Base-by-base conservation (phyloP, 805 yeast genomes). In the Cyberlindnera meyerae region DNA sequence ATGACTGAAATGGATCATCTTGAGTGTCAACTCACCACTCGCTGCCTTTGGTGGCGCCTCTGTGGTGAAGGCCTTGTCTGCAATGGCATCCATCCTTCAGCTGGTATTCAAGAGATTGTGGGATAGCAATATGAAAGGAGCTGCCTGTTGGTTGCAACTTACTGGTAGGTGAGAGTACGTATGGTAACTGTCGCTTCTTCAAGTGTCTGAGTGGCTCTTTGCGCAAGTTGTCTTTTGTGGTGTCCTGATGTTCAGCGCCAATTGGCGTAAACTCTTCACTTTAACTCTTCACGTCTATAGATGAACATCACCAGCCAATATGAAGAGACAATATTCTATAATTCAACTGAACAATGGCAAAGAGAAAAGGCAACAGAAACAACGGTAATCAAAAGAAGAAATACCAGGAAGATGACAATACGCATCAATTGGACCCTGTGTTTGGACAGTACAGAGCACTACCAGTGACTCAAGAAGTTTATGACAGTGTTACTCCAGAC, bases 61-160 rank as follows among this genome's bases (percentile, higher is more conserved):
- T 3, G 49, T 47, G 11, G 45, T 44, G 57, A 78, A 77, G 8
- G 71, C 70, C 34, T 76, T 62, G 42, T 79, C 86, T 4, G 84
- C 68, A 29, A 79, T 79, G 13, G 78, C 84, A 53, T 79, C 87
- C 87, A 79, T 79, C 30, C n/a, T n/a, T n/a, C n/a, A n/a, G n/a
- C n/a, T n/a, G n/a, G n/a, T n/a, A n/a, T n/a, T n/a, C n/a, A n/a
- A n/a, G n/a, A n/a, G n/a, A n/a, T n/a, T n/a, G n/a, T n/a, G n/a
- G n/a, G n/a, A n/a, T n/a, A n/a, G n/a, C n/a, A n/a, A n/a, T n/a
- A n/a, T n/a, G n/a, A n/a, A n/a, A n/a, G n/a, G n/a, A n/a, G n/a
- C n/a, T n/a, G n/a, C n/a, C n/a, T n/a, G n/a, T n/a, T n/a, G n/a
- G n/a, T n/a, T n/a, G n/a, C n/a, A n/a, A n/a, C n/a, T n/a, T n/a